Evolutionary conservation across 805 yeast genomes (phyloP), one percentile per base, ranked within the genome.

Genomic region (Wickerhamiella sorbophila): DNA sequence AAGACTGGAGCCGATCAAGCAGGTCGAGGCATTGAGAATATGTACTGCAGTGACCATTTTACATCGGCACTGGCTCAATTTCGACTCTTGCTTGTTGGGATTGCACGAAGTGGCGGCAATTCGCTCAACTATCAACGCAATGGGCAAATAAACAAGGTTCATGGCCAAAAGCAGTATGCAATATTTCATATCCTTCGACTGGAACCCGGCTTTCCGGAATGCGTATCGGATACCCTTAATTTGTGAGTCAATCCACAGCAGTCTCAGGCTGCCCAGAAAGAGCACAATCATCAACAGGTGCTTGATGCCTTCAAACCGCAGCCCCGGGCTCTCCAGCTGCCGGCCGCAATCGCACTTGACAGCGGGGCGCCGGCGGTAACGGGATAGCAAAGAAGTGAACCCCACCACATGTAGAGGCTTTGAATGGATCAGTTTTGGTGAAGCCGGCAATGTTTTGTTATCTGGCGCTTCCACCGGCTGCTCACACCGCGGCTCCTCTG

Each of bases 211-310:
- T 9, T 56, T 46, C 31, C 43, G 39, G 3, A 62, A 49, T 5
- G 60, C 50, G 42, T 52, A 53, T 31, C 56, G 48, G 36, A 64
- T 49, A 26, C 69, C 70, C 41, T 60, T 57, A 39, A 52, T 58
- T 18, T 50, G 47, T 50, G 61, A 63, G 48, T 66, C 66, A 33
- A 58, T 61, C 33, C 58, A 47, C 27, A 65, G 45, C 22, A 65
- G 53, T n/a, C 69, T 59, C 32, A 64, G 45, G 39, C 66, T 65
- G 29, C 68, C 64, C 22, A 58, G 53, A 21, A 58, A 53, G 19
- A 67, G 57, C 2, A 63, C 49, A 12, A 66, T 58, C 58, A 64
- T 53, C 12, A 62, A 56, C 36, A 67, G 50, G 43, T 66, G 67
- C 36, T 60, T 59, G 49, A 66, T 60, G 14, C 71, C 71, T 9